phyloP scores from a whole-genome alignment of 2,329 filamentous ascomycete species.

The Penicillium nordicum region DNA sequence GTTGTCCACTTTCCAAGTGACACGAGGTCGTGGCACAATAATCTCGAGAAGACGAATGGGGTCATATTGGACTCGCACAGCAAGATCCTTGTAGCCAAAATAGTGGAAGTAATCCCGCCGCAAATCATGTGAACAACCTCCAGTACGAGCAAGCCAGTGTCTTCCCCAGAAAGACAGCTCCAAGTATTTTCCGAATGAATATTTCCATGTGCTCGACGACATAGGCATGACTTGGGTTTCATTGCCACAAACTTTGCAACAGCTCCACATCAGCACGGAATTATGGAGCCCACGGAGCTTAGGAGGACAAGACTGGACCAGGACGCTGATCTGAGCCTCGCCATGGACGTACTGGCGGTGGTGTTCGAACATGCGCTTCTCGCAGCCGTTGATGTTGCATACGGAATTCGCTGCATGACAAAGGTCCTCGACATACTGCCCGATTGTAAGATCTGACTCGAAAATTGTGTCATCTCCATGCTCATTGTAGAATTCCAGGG shows the following conservation, averaged over 20 bases:
- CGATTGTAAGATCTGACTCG: slow-evolving; percentile 82
- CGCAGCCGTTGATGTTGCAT: slow-evolving; percentile 81
- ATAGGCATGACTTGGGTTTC: slow-evolving; percentile 87
- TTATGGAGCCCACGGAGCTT: slow-evolving; percentile 64
- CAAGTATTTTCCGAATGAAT: slow-evolving; percentile 98
- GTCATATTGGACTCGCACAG: slow-evolving; percentile 87
- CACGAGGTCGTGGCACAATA: slow-evolving; percentile 79
- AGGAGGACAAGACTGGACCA: slow-evolving; percentile 72
- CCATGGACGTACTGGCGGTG: slow-evolving; percentile 97
- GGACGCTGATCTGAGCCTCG: slow-evolving; percentile 86
- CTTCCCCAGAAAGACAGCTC: slow-evolving; percentile 95
- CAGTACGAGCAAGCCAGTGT: slow-evolving; percentile 69
- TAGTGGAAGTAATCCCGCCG: slow-evolving; percentile 89
- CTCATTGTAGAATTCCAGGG: slow-evolving; percentile 90
- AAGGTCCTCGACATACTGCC: slow-evolving; percentile 91
- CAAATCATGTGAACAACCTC: slow-evolving; percentile 84
- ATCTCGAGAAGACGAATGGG: slow-evolving; percentile 90
- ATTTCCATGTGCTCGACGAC: slow-evolving; percentile 94
- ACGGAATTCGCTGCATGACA: slow-evolving; percentile 71
- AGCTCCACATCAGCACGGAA: slow-evolving; percentile 95
- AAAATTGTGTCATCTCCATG: slow-evolving; percentile 68
- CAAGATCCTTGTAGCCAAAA: slow-evolving; percentile 82
- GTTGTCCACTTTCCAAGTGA: slow-evolving; percentile 97
- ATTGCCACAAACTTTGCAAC: slow-evolving; percentile 85
- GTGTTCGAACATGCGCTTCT: slow-evolving; percentile 84